phyloP scores from a whole-genome alignment of 2,329 filamentous ascomycete genomes.

The Colletotrichum truncatum region DNA sequence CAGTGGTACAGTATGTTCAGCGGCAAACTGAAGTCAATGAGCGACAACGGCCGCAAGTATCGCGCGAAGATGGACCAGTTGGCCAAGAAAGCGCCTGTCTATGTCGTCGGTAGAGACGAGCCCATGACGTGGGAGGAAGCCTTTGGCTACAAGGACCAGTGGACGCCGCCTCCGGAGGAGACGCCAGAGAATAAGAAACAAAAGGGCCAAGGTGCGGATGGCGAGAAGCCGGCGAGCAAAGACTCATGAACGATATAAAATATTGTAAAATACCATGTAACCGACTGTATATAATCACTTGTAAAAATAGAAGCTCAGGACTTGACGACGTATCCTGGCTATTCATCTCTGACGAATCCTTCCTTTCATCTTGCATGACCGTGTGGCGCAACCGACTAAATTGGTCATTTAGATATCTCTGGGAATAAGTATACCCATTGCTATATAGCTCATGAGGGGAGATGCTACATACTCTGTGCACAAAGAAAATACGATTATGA shows the following conservation, averaged over 20 bases:
- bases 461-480: too few relatives aligned
- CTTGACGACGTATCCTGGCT: background rate
- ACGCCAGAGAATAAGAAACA: background rate
- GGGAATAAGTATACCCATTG: too few relatives aligned
- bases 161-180: slow-evolving; percentile 10
- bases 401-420: too few relatives aligned
- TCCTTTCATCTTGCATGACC: background rate
- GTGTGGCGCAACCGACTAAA: background rate
- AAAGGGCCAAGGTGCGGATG: background rate
- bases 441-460: too few relatives aligned
- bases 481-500: too few relatives aligned
- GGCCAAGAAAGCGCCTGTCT: slow-evolving; percentile 56
- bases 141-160: slow-evolving; percentile 37
- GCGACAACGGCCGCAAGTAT: slow-evolving; percentile 65
- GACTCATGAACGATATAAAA: background rate
- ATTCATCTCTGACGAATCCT: slow-evolving; percentile 2
- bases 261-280: background rate
- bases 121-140: slow-evolving; percentile 44
- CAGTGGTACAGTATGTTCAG: slow-evolving; percentile 58
- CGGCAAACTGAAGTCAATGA: slow-evolving; percentile 51
- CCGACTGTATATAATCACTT: slow-evolving; percentile 13
- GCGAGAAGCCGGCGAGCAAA: background rate
- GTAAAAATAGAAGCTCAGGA: background rate
- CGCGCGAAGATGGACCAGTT: slow-evolving; percentile 63
- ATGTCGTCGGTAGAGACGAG: slow-evolving; percentile 55